Evolutionary conservation across 805 yeast species (phyloP), one percentile per base, ranked within the genome.

Genomic region (Barnettozyma vustinii): DNA sequence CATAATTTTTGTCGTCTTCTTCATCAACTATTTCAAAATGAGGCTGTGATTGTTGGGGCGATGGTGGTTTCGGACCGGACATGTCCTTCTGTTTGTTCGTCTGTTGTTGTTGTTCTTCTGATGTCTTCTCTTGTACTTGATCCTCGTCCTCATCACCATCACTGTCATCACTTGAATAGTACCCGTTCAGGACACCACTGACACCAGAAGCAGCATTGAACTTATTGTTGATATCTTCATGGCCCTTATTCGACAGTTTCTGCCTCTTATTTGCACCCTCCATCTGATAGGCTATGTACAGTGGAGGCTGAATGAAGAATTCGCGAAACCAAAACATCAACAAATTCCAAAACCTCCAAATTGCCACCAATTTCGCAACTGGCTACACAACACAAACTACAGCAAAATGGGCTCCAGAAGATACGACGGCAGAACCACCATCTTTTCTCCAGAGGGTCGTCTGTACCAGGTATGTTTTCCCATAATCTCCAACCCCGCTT

Each of bases 381-480:
- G 16, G 7, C 15, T n/a, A 30, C 12, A 13, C 33, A 15, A 15
- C 5, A 30, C 33, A 15, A 30, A 30, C 3, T 35, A 39, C 23
- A 27, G n/a, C 36, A 48, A 42, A 46, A 78, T 77, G 83, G 82
- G 83, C 16, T 88, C 97, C 59, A 86, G 98, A 85, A 84, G 99
- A 80, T 94, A 94, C 89, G 99, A 94, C 72, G 86, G 96, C 53
- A 82, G 99, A 78, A 94, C 99, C 45, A 94, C 99, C 5, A 95
- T 94, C 63, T 94, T 94, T 72, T 92, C 98, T 37, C 99, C 99
- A 9, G 99, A 94, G 67, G 99, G 99, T 37, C 81, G 99, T 70
- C 77, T 94, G 50, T 94, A 94, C 71, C 99, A 94, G 72, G 90
- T 80, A 59, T 15, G 78, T 68, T 8, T 8, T 21, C n/a, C 5